These are phyloP conservation scores for Parafenestella ontariensis DNA, from an alignment of 2,329 filamentous ascomycete genomes.

Conservation along the genomic window DNA sequence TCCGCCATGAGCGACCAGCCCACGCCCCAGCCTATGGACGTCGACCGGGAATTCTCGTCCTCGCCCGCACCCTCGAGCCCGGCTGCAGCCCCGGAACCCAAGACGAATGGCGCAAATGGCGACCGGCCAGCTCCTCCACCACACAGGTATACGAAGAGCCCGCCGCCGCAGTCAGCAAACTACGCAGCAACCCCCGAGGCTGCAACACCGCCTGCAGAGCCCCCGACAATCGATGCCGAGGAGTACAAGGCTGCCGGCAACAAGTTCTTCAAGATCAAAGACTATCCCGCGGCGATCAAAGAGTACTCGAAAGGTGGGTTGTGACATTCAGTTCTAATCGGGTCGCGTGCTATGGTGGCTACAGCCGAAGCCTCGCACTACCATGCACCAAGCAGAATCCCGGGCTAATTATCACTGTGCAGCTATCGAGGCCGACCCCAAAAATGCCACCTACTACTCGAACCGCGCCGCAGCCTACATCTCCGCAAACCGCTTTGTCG, in stretches of 20 bases:
- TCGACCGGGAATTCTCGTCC: constrained; percentile 70
- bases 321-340: constrained; percentile 9
- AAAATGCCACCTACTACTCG: constrained; percentile 87
- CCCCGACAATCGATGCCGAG: constrained; percentile 78
- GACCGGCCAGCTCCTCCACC: constrained; percentile 72
- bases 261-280: constrained; percentile 94
- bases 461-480: constrained; percentile 96
- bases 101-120: constrained; percentile 55
- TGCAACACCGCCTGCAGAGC: constrained; percentile 49
- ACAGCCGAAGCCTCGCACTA: constrained; percentile 15
- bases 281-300: constrained; percentile 85
- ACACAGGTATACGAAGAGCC: constrained; percentile 65
- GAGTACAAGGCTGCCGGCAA: constrained; percentile 92
- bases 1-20: constrained; percentile 64
- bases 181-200: constrained; percentile 49
- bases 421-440: constrained; percentile 89
- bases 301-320: constrained; percentile 91
- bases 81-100: constrained; percentile 57
- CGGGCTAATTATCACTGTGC: constrained; percentile 32
- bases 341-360: not conserved
- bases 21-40: constrained; percentile 72
- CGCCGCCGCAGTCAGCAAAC: constrained; percentile 52
- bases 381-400: constrained; percentile 15
- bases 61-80: constrained; percentile 62
- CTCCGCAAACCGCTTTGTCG: constrained; percentile 78